phyloP scores from a whole-genome alignment of 768 basidiomycete species.

The Cystobasidium ongulense region DNA sequence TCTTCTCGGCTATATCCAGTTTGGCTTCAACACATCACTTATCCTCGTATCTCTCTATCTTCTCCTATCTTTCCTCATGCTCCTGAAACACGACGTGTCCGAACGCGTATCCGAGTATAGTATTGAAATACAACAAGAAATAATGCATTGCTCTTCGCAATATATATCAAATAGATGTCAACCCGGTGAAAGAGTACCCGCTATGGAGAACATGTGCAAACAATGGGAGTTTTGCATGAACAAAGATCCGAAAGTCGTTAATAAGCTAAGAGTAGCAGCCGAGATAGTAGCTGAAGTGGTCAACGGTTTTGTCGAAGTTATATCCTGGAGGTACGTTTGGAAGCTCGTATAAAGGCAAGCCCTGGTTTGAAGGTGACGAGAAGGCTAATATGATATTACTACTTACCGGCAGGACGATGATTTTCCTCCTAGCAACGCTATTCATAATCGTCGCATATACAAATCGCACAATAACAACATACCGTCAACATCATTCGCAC shows the following conservation, averaged over 20 bases:
- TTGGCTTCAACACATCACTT: conserved; percentile 83
- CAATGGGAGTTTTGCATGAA: conserved; percentile 65
- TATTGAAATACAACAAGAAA: conserved; percentile 87
- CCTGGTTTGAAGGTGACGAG: not conserved
- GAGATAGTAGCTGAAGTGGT: conserved; percentile 93
- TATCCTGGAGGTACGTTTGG: conserved; percentile 74
- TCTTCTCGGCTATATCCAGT: conserved; percentile 65
- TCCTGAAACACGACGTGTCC: conserved; percentile 82
- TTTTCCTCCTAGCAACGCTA: conserved; percentile 23
- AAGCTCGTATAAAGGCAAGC: too few species aligned
- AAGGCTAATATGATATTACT: not conserved
- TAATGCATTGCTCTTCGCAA: conserved; percentile 69
- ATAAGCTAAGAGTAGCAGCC: conserved; percentile 79
- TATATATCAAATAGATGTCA: conserved; percentile 78
- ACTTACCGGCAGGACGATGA: not conserved
- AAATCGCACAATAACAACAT: conserved; percentile 12
- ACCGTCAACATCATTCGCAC: not conserved
- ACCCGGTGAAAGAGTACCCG: conserved; percentile 62
- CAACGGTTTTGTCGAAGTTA: conserved; percentile 91
- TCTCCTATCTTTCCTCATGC: conserved; percentile 65
- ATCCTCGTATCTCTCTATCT: conserved; percentile 76
- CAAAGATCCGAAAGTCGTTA: conserved; percentile 79
- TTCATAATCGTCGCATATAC: conserved; percentile 9
- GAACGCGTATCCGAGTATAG: conserved; percentile 79
- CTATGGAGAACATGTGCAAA: conserved; percentile 75